These are phyloP conservation scores for Tuber borchii DNA, from an alignment of 495 filamentous ascomycete species.

Conservation along the genomic window DNA sequence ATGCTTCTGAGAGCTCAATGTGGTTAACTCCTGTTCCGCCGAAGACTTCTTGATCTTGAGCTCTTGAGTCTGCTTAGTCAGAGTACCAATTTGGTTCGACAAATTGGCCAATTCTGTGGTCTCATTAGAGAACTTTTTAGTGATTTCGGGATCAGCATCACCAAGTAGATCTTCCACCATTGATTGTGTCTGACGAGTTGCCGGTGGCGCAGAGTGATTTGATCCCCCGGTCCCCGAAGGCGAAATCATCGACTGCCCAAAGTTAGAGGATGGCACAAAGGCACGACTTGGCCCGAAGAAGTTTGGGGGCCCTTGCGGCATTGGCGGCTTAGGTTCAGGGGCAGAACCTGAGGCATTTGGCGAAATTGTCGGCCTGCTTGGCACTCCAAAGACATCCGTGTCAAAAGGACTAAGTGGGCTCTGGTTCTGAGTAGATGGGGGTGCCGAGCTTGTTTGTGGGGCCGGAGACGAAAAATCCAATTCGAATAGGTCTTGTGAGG, in stretches of 20 bases:
- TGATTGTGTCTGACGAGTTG: slow-evolving; percentile 47
- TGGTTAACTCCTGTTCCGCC: slow-evolving; percentile 70
- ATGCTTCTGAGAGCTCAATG: slow-evolving; percentile 74
- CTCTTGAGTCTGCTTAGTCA: slow-evolving; percentile 89
- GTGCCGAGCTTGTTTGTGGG: slow-evolving; percentile 47
- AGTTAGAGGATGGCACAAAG: slow-evolving; percentile 86
- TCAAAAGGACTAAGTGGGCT: slow-evolving; percentile 54
- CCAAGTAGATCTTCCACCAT: slow-evolving; percentile 83
- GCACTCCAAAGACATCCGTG: slow-evolving; percentile 55
- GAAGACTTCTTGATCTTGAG: slow-evolving; percentile 71
- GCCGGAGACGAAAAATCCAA: slow-evolving; percentile 56
- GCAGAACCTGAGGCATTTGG: slow-evolving; percentile 12
- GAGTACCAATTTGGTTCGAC: slow-evolving; percentile 83
- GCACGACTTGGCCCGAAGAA: slow-evolving; percentile 59
- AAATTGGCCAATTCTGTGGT: slow-evolving; percentile 92
- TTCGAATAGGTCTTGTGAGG: slow-evolving; percentile 85
- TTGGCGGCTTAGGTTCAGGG: slow-evolving; percentile 13
- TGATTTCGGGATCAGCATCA: slow-evolving; percentile 83
- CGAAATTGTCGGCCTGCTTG: slow-evolving; percentile 44
- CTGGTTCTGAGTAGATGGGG: slow-evolving; percentile 52
- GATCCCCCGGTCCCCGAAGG: slow-evolving; percentile 73
- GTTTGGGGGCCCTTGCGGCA: slow-evolving; percentile 45
- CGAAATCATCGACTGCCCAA: slow-evolving; percentile 69
- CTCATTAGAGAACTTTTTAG: slow-evolving; percentile 77
- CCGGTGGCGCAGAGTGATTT: slow-evolving; percentile 46